Evolutionary conservation across 352 stramenopile genomes (phyloP).

Genomic region (Phytophthora pinifolia): DNA sequence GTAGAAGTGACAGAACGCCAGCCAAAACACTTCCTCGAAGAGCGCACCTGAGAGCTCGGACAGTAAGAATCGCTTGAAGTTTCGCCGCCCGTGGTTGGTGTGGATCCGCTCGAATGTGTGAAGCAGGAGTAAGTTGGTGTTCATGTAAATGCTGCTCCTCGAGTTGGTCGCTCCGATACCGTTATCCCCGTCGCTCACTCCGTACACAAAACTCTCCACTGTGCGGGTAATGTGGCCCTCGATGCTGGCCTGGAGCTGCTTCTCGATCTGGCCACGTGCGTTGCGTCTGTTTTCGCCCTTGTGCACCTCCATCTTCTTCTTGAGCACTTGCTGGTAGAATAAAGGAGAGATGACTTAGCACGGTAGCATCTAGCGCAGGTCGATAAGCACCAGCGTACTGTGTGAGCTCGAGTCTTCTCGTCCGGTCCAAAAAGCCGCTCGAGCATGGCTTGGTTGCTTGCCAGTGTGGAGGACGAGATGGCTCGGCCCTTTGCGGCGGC

Average conservation of each 20-base stretch:
- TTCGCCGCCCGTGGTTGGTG: slow-evolving; percentile 66
- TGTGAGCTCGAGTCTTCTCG: slow-evolving; percentile 59
- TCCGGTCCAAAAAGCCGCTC: slow-evolving; percentile 75
- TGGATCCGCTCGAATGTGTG: slow-evolving; percentile 86
- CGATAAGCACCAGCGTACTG: slow-evolving; percentile 20
- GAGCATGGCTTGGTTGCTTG: slow-evolving; percentile 75
- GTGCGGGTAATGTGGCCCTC: slow-evolving; percentile 88
- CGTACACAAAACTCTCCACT: slow-evolving; percentile 74
- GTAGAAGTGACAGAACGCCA: slow-evolving; percentile 89
- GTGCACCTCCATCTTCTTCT: slow-evolving; percentile 77
- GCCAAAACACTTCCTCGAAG: slow-evolving; percentile 90
- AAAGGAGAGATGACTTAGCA: neutral
- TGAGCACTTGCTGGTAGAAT: slow-evolving; percentile 59
- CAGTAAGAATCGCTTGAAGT: slow-evolving; percentile 84
- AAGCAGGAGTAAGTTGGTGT: slow-evolving; percentile 80
- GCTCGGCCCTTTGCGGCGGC: slow-evolving; percentile 40
- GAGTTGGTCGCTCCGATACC: too few species aligned
- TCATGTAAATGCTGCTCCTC: slow-evolving; percentile 53
- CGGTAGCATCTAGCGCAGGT: neutral
- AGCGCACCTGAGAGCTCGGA: slow-evolving; percentile 74
- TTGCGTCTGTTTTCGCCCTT: slow-evolving; percentile 79
- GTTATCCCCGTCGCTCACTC: too few species aligned
- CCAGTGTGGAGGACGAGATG: slow-evolving; percentile 42
- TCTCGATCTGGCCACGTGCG: slow-evolving; percentile 75
- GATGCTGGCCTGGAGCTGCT: slow-evolving; percentile 86